Percentiles rank a stretch among this genome's conserved stretches.
Evolutionary conservation across 768 basidiomycete species (phyloP).

Genomic region (Leccinum uliginosum): DNA sequence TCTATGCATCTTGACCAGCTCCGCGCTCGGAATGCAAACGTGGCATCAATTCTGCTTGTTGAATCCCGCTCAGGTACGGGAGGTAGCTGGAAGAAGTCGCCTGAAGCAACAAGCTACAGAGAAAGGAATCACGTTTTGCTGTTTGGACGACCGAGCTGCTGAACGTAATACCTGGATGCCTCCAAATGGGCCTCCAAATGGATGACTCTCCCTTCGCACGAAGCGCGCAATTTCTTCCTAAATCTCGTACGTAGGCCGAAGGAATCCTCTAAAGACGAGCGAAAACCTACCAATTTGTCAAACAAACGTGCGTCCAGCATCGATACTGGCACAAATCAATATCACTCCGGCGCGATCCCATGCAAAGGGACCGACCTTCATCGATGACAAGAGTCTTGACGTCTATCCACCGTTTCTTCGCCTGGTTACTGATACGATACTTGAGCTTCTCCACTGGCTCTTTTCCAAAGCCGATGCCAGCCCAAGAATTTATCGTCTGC

Average conservation of each 20-base stretch:
- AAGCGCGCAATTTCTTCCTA: constrained; percentile 37
- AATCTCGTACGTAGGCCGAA: neutral
- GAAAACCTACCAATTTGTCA: constrained; percentile 58
- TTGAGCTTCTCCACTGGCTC: constrained; percentile 42
- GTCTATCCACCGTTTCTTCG: constrained; percentile 45
- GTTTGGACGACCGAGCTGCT: neutral
- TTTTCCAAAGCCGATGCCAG: constrained; percentile 60
- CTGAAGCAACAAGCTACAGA: constrained; percentile 64
- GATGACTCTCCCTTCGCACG: constrained; percentile 34
- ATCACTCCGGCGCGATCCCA: neutral
- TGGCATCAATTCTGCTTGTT: constrained; percentile 45
- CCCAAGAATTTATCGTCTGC: constrained; percentile 61
- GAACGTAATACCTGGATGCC: constrained; percentile 57
- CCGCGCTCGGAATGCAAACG: constrained; percentile 63
- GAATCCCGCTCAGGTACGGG: constrained; percentile 55
- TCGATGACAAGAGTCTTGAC: constrained; percentile 63
- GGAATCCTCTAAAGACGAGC: constrained; percentile 29
- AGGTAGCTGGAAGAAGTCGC: constrained; percentile 80
- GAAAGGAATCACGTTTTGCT: constrained; percentile 7
- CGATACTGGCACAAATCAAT: constrained; percentile 43
- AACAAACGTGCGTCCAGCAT: constrained; percentile 72
- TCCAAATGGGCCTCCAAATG: constrained; percentile 46
- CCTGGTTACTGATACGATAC: constrained; percentile 25
- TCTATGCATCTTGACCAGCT: constrained; percentile 56
- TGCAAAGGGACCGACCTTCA: constrained; percentile 47